Evolutionary conservation across 768 basidiomycete genomes (phyloP).

Genomic region (Mycena latifolia): DNA sequence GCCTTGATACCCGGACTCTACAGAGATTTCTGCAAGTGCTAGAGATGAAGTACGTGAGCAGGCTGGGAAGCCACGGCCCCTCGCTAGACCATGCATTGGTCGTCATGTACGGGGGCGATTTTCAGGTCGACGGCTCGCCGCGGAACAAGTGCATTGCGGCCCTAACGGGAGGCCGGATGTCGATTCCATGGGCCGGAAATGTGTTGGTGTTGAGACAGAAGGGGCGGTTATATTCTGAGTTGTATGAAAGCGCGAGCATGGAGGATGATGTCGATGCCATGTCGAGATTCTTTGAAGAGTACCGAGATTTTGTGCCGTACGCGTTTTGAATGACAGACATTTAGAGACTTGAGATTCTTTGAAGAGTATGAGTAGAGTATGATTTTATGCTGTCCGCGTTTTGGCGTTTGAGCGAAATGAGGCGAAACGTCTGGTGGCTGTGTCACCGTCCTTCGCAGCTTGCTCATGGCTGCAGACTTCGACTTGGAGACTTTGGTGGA

Average conservation of each 20-base stretch:
- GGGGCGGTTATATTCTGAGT: constrained; percentile 19
- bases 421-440: no score
- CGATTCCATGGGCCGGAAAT: constrained; percentile 25
- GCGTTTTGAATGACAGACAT: no score
- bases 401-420: no score
- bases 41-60: constrained; percentile 27
- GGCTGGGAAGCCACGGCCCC: constrained; percentile 8
- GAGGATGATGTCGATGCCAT: constrained; percentile 22
- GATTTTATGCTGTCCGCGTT: no score
- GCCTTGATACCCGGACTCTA: constrained; percentile 5
- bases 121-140: background rate
- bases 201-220: constrained; percentile 30
- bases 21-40: constrained; percentile 2
- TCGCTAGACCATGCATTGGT: constrained; percentile 10
- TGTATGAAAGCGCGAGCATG: constrained; percentile 25
- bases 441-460: no score
- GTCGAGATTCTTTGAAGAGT: constrained; percentile 23
- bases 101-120: constrained; percentile 20
- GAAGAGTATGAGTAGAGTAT: no score
- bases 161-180: constrained; percentile 19
- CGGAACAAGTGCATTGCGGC: constrained; percentile 17
- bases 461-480: constrained; percentile 49
- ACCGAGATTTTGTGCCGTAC: constrained; percentile 26
- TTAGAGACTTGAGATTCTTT: no score
- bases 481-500: constrained; percentile 72